Percentiles rank a stretch among this genome's conserved stretches.
Evolutionary conservation across 2,329 filamentous ascomycete genomes (phyloP).

Genomic region (Pseudophaeomoniella oleicola): DNA sequence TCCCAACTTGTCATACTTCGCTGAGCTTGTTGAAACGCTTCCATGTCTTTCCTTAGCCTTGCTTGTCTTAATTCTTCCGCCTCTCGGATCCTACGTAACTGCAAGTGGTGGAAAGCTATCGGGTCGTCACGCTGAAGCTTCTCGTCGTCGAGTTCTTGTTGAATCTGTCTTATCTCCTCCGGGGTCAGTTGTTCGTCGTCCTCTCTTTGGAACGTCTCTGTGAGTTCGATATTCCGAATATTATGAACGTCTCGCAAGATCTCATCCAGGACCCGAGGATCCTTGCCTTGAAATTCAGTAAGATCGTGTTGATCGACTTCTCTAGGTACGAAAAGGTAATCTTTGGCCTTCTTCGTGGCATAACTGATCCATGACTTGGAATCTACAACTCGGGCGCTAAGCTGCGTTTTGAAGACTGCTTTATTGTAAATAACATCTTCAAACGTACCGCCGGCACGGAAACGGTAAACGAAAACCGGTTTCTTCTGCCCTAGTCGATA

Average conservation of each 20-base stretch:
- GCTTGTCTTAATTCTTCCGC: too few species aligned
- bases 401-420: conserved; percentile 67
- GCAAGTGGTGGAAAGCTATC: conserved; percentile 16
- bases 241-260: conserved; percentile 16
- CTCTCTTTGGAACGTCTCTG: conserved; percentile 60
- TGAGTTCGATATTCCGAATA: conserved; percentile 41
- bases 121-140: conserved; percentile 23
- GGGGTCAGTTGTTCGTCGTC: conserved; percentile 47
- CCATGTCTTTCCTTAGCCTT: too few species aligned
- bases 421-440: conserved; percentile 62
- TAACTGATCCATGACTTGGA: conserved; percentile 61
- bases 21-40: too few species aligned
- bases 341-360: conserved; percentile 38
- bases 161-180: conserved; percentile 45
- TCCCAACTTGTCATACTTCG: too few species aligned
- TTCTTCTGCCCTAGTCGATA: conserved; percentile 77
- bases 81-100: conserved; percentile 10
- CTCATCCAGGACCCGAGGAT: conserved; percentile 45
- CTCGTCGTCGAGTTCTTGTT: conserved; percentile 27
- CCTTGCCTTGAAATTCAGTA: conserved; percentile 40
- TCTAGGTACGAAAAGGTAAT: conserved; percentile 47
- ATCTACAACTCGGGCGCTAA: conserved; percentile 69
- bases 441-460: conserved; percentile 64
- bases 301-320: conserved; percentile 38
- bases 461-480: conserved; percentile 69